A percentile compares a stretch with the other conserved stretches of the same genome.
Evolutionary conservation across 176 grass and related monocot species (phyloP).

Genomic region (Alopecurus myosuroides): DNA sequence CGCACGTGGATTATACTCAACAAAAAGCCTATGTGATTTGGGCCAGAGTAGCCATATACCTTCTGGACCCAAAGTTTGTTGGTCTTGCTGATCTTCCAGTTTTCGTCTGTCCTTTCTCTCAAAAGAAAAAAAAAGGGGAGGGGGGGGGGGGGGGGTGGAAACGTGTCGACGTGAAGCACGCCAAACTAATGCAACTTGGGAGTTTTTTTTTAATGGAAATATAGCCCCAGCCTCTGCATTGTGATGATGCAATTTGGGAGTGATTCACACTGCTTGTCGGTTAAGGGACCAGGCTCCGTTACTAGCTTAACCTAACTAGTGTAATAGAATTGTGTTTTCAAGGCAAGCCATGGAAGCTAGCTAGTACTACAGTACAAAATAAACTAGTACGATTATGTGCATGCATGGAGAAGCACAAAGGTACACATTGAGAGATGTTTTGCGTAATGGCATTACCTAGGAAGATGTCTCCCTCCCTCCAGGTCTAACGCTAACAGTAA

Average conservation of each 20-base stretch:
- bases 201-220: no score
- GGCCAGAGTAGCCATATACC: no score
- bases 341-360: conserved; percentile 2
- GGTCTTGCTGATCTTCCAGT: no score
- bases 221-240: no score
- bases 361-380: neutral
- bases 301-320: neutral
- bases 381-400: neutral
- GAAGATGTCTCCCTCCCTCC: conserved; percentile 29
- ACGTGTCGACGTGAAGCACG: neutral
- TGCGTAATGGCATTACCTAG: conserved; percentile 10
- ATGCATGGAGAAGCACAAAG: conserved; percentile 24
- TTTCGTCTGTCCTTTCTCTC: no score
- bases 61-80: no score
- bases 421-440: conserved; percentile 40
- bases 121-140: no score
- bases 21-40: no score
- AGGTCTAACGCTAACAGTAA: conserved; percentile 3
- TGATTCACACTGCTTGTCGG: neutral
- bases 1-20: no score
- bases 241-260: neutral
- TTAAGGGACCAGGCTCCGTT: neutral
- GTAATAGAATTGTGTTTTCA: conserved; percentile 1
- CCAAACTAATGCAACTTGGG: neutral
- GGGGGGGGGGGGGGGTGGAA: no score